Evolutionary conservation across 495 filamentous ascomycete species (phyloP).

Genomic region (Darksidea phi): DNA sequence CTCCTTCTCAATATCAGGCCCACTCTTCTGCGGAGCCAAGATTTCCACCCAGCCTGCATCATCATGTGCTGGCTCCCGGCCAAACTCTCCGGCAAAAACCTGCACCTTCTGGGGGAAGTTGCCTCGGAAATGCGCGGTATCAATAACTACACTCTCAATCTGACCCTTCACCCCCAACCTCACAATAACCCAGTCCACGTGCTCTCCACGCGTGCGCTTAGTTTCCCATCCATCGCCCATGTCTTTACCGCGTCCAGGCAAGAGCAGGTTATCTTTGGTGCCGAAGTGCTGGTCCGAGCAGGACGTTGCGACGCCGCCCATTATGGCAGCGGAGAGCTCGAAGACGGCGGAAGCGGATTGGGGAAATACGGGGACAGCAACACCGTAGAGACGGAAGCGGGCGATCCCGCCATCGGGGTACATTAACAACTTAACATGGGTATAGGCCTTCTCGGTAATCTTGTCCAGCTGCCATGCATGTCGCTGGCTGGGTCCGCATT

Average conservation of each 20-base stretch:
- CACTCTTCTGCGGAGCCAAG: conserved; percentile 63
- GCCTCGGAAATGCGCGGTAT: conserved; percentile 86
- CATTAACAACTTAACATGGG: conserved; percentile 84
- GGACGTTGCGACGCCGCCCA: conserved; percentile 71
- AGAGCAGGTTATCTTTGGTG: conserved; percentile 74
- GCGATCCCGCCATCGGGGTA: conserved; percentile 95
- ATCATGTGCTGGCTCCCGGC: conserved; percentile 55
- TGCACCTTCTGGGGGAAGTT: conserved; percentile 82
- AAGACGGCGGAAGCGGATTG: conserved; percentile 61
- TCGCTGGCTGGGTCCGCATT: conserved; percentile 72
- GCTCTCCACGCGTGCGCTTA: conserved; percentile 69
- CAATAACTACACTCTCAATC: conserved; percentile 71
- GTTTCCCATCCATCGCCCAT: conserved; percentile 98
- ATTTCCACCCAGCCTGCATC: conserved; percentile 70
- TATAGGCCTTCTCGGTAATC: conserved; percentile 65
- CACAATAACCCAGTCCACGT: conserved; percentile 85
- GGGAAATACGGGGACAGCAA: conserved; percentile 71
- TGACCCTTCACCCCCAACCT: conserved; percentile 69
- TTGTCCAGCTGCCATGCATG: conserved; percentile 73
- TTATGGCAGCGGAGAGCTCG: conserved; percentile 78
- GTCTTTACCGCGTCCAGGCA: conserved; percentile 82
- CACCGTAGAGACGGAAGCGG: conserved; percentile 76
- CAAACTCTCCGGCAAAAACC: conserved; percentile 63
- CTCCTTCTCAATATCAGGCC: conserved; percentile 80
- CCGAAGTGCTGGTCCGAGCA: conserved; percentile 89